Evolutionary conservation across 2,329 filamentous ascomycete genomes (phyloP).

Genomic region (Thielaviopsis populi): DNA sequence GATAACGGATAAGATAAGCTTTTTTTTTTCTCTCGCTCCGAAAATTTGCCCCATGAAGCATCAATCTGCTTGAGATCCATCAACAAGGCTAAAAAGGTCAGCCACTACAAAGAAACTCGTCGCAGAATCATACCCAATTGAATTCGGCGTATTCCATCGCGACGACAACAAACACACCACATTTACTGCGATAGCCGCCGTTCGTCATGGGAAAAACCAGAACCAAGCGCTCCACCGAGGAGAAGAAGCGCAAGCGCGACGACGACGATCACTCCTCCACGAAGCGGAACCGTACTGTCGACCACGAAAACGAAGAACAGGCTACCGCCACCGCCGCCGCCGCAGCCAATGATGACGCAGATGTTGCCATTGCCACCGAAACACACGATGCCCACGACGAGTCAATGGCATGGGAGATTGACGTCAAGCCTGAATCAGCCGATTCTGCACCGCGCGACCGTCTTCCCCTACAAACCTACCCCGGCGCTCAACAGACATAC

Average conservation of each 20-base stretch:
- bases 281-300: slow-evolving; percentile 20
- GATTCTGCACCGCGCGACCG: slow-evolving; percentile 6
- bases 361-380: neutral
- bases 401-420: slow-evolving; percentile 13
- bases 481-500: slow-evolving; percentile 20
- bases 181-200: neutral
- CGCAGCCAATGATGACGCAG: neutral
- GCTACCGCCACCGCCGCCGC: neutral
- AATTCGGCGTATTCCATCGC: neutral
- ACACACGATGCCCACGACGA: neutral
- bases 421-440: slow-evolving; percentile 4
- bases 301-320: slow-evolving; percentile 17
- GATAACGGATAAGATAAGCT: slow-evolving; percentile 20
- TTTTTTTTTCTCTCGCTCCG: neutral
- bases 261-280: slow-evolving; percentile 18
- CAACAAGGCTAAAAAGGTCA: neutral
- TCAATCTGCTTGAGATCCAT: neutral
- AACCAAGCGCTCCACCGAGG: slow-evolving; percentile 29
- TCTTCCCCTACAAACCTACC: slow-evolving; percentile 12
- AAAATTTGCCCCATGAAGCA: slow-evolving; percentile 13
- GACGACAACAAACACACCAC: neutral
- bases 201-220: slow-evolving; percentile 30
- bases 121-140: neutral
- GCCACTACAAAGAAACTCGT: neutral
- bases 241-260: slow-evolving; percentile 29